A percentile compares a stretch with the other conserved stretches of the same genome.
Evolutionary conservation across 2,329 filamentous ascomycete species (phyloP).

Genomic region (Cordyceps pruinosa): DNA sequence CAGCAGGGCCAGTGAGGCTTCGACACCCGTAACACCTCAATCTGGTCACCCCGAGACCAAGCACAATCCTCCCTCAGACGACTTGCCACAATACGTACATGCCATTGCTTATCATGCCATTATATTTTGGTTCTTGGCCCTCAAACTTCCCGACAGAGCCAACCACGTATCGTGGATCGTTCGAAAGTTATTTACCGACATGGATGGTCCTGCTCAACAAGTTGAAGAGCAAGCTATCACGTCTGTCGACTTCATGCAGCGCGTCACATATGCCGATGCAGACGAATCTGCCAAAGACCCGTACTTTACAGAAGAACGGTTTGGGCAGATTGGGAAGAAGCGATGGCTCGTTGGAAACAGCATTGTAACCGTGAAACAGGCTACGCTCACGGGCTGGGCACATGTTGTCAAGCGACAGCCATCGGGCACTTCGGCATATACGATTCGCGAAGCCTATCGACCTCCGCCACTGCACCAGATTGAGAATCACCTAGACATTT

Average conservation of each 20-base stretch:
- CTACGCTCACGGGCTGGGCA: conserved; percentile 58
- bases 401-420: conserved; percentile 66
- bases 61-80: conserved; percentile 45
- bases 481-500: conserved; percentile 39
- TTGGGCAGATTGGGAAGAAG: conserved; percentile 60
- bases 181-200: conserved; percentile 75
- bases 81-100: conserved; percentile 88
- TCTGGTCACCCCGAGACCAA: conserved; percentile 17
- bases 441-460: conserved; percentile 52
- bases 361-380: conserved; percentile 67
- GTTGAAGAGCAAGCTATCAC: conserved; percentile 91
- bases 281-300: conserved; percentile 66
- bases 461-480: conserved; percentile 52
- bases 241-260: conserved; percentile 90
- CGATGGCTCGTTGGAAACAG: conserved; percentile 69
- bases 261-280: conserved; percentile 77
- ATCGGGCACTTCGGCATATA: conserved; percentile 57
- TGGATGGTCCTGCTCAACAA: conserved; percentile 58
- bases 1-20: conserved; percentile 38
- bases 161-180: conserved; percentile 87
- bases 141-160: conserved; percentile 77
- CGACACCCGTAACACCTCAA: conserved; percentile 21
- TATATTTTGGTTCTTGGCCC: conserved; percentile 89
- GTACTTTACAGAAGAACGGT: conserved; percentile 56
- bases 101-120: conserved; percentile 92